Base-by-base conservation (phyloP, 129 eudicot genomes). In the Artemisia tridentata region DNA sequence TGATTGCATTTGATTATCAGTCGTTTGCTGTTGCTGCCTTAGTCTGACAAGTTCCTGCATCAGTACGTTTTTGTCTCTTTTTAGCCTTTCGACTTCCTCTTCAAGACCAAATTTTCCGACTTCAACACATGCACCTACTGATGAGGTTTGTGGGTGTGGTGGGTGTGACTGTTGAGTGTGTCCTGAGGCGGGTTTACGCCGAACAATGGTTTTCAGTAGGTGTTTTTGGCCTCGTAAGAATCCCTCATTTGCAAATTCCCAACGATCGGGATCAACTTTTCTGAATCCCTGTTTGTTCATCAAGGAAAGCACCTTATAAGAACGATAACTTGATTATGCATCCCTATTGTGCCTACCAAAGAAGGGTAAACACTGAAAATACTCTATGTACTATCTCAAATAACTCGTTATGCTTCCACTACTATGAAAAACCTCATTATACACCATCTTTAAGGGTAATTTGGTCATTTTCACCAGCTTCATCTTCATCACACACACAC, bases 231-330 rank as follows among this genome's bases (percentile, higher is more conserved):
- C 95, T 69, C 79, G 84, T 7, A 90, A 81, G 75, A 90, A 90
- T 17, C 95, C 86, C 76, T 90, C 97, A 49, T 87, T 90, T 18
- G 95, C 95, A 67, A 90, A 90, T 72, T 90, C 97, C 91, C 91
- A 90, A 18, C 89, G 87, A 50, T 85, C 95, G 6, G 97, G 74
- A 53, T 90, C 91, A 14, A 90, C 80, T 82, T 90, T 90, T 69
- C 87, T 83, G 72, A 87, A 90, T 34, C 95, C 95, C 66, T 74
- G 78, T 54, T 45, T 38, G 10, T 38, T 38, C 45, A 38, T 38
- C 45, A 38, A 7, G 11, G 45, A 38, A 7, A 38, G 10, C 45
- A 38, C 45, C 7, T 38, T 38, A 7, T 38, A 38, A 38, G 45
- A 38, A 7, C 2, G 45, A 38, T 38, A 38, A 8, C 10, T 38